Conservation (phyloP, 805 yeast species). For the Suhomyces sp. region DNA sequence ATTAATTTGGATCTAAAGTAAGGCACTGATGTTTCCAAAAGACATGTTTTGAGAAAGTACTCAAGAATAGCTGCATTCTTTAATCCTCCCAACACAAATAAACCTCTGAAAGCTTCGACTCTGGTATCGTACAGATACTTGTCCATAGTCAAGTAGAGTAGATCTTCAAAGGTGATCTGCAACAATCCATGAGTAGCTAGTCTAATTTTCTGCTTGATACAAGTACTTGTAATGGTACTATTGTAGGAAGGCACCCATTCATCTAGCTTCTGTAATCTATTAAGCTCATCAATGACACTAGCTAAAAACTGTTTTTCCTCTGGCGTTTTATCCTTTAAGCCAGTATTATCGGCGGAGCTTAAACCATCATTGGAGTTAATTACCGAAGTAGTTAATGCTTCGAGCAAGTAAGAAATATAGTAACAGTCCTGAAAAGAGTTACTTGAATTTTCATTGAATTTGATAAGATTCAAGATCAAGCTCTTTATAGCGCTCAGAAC, state of each 20-base stretch:
- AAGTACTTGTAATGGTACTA: slow-evolving; percentile 49
- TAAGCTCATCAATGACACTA: slow-evolving; percentile 57
- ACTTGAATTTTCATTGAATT: slow-evolving; percentile 81
- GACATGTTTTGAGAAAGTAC: slow-evolving; percentile 57
- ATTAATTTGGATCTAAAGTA: slow-evolving; percentile 51
- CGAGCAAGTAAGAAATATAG: slow-evolving; percentile 59
- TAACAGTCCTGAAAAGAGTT: slow-evolving; percentile 73
- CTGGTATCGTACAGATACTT: slow-evolving; percentile 52
- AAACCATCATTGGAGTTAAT: slow-evolving; percentile 15
- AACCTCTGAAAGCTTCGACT: slow-evolving; percentile 63
- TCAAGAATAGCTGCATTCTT: slow-evolving; percentile 58
- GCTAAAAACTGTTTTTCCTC: slow-evolving; percentile 18
- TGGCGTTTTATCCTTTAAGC: slow-evolving; percentile 2
- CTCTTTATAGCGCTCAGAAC: slow-evolving; percentile 57
- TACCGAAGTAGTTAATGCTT: slow-evolving; percentile 43
- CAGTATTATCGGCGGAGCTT: not conserved
- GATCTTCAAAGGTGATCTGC: slow-evolving; percentile 50
- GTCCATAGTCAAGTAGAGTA: slow-evolving; percentile 50
- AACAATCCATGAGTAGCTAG: slow-evolving; percentile 57
- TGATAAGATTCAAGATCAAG: slow-evolving; percentile 65
- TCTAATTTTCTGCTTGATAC: slow-evolving; percentile 57
- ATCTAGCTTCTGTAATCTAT: slow-evolving; percentile 75
- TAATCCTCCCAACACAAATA: slow-evolving; percentile 74
- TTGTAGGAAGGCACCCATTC: slow-evolving; percentile 81
- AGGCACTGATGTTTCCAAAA: slow-evolving; percentile 51